Evolutionary conservation across 768 basidiomycete genomes (phyloP).

Genomic region (Pleurotus citrinopileatus): DNA sequence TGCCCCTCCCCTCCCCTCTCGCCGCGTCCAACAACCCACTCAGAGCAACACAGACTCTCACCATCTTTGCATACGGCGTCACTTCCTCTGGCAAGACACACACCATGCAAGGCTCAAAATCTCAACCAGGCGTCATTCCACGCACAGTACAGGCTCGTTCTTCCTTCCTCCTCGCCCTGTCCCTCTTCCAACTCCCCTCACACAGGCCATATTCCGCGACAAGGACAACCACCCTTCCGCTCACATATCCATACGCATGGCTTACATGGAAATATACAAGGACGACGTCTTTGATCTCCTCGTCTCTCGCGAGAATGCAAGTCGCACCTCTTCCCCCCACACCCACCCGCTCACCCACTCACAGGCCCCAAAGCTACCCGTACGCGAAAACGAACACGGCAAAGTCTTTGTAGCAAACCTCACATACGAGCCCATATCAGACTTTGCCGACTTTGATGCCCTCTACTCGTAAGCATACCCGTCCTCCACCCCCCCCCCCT

Average conservation of each 20-base stretch:
- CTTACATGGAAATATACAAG: slow-evolving; percentile 91
- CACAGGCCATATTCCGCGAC: slow-evolving; percentile 57
- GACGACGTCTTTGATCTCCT: slow-evolving; percentile 90
- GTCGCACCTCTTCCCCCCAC: slow-evolving; percentile 19
- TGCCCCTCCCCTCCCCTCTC: slow-evolving; percentile 24
- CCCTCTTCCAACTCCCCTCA: background rate
- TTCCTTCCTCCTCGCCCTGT: background rate
- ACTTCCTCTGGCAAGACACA: slow-evolving; percentile 91
- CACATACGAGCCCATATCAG: slow-evolving; percentile 35
- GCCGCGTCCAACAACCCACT: slow-evolving; percentile 3
- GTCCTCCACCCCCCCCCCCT: background rate
- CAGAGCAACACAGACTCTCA: slow-evolving; percentile 74
- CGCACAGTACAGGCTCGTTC: slow-evolving; percentile 64
- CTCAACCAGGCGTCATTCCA: slow-evolving; percentile 84
- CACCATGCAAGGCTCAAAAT: slow-evolving; percentile 82
- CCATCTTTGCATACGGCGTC: slow-evolving; percentile 88
- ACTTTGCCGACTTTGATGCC: slow-evolving; percentile 41
- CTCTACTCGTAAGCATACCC: slow-evolving; percentile 39
- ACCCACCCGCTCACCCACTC: slow-evolving; percentile 5
- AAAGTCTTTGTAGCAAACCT: slow-evolving; percentile 56
- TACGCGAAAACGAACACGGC: slow-evolving; percentile 50
- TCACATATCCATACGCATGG: slow-evolving; percentile 49
- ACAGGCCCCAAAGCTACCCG: slow-evolving; percentile 50
- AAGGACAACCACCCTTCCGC: slow-evolving; percentile 25
- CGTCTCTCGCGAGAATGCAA: slow-evolving; percentile 64